Conservation (phyloP, 2,329 filamentous ascomycete species). For the Bimuria novae-zelandiae region DNA sequence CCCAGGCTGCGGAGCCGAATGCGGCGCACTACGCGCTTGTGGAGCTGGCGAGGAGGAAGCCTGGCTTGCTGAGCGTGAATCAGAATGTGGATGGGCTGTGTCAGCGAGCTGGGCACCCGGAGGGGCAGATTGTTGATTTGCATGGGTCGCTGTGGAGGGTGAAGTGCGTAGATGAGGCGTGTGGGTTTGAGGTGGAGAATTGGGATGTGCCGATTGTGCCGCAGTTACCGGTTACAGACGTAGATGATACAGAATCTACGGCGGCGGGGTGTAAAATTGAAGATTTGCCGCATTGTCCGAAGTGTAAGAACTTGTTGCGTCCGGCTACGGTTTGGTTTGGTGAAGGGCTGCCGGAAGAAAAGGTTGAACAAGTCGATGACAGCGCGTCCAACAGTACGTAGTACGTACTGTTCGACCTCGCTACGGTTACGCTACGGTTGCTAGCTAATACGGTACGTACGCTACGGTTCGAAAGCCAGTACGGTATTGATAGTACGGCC, state of each 20-base stretch:
- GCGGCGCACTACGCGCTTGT: constrained; percentile 6
- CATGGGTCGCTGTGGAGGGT: constrained; percentile 6
- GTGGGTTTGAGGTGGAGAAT: background rate
- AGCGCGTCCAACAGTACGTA: no score
- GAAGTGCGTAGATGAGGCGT: background rate
- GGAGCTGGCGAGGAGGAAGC: constrained; percentile 2
- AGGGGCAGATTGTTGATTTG: background rate
- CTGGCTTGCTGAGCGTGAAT: constrained; percentile 1
- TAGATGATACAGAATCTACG: background rate
- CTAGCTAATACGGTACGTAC: no score
- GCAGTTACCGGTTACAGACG: background rate
- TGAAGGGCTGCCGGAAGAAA: background rate
- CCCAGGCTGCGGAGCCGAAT: constrained; percentile 2
- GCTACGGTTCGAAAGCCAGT: no score
- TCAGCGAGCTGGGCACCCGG: background rate
- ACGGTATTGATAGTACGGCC: no score
- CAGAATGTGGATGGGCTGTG: constrained; percentile 9
- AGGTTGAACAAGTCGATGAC: background rate
- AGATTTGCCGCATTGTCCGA: constrained; percentile 7
- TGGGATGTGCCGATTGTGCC: background rate
- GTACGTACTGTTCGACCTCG: no score
- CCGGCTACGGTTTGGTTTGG: constrained; percentile 9
- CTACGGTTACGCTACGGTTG: no score
- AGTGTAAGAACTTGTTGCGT: constrained; percentile 4
- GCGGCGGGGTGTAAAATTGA: background rate